phyloP scores from a whole-genome alignment of 352 stramenopile genomes.

The Phytophthora nicotianae region DNA sequence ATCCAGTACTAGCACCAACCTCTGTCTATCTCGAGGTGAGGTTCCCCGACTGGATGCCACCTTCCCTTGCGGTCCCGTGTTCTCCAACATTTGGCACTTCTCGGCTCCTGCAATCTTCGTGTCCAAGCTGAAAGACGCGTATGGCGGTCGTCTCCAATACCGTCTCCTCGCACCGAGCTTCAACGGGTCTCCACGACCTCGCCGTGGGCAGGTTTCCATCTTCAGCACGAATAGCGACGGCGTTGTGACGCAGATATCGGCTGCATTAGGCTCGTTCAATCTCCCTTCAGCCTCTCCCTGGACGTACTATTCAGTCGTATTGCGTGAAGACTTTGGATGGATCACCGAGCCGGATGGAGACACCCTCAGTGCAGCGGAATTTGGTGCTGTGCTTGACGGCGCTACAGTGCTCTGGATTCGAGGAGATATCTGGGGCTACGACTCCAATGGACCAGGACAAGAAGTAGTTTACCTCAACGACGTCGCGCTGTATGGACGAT shows the following conservation, averaged over 20 bases:
- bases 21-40: slow-evolving; percentile 39
- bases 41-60: slow-evolving; percentile 45
- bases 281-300: slow-evolving; percentile 46
- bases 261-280: slow-evolving; percentile 58
- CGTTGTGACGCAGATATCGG: slow-evolving; percentile 41
- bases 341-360: slow-evolving; percentile 56
- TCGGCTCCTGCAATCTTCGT: slow-evolving; percentile 42
- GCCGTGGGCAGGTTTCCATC: slow-evolving; percentile 63
- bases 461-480: slow-evolving; percentile 82
- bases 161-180: slow-evolving; percentile 70
- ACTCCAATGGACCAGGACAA: slow-evolving; percentile 48
- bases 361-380: slow-evolving; percentile 31
- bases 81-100: slow-evolving; percentile 78
- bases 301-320: slow-evolving; percentile 66
- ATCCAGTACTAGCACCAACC: background rate
- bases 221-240: slow-evolving; percentile 23
- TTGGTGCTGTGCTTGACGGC: slow-evolving; percentile 37
- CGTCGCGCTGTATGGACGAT: slow-evolving; percentile 50
- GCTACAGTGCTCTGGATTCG: slow-evolving; percentile 61
- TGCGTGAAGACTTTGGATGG: slow-evolving; percentile 83
- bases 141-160: slow-evolving; percentile 72
- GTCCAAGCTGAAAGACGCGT: slow-evolving; percentile 40
- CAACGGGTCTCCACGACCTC: slow-evolving; percentile 59
- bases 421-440: slow-evolving; percentile 68
- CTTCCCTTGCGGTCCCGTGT: slow-evolving; percentile 72